phyloP scores from a whole-genome alignment of 1,139 yeast genomes.

The Yamadazyma pseudoaaseri region DNA sequence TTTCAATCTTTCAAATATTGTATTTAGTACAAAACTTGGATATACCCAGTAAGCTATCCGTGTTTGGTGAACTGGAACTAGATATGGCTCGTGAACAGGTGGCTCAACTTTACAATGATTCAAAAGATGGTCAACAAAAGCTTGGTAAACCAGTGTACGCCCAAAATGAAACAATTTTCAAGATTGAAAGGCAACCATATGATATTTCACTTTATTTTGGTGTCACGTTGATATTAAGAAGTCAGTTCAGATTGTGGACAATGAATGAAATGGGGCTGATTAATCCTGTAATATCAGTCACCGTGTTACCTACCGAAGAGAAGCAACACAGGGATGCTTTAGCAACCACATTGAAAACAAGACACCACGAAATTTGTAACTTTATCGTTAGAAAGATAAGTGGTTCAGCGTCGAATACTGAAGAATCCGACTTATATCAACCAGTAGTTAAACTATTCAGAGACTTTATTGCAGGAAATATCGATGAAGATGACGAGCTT shows the following conservation, averaged over 20 bases:
- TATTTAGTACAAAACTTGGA: constrained; percentile 23
- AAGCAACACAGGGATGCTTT: constrained; percentile 13
- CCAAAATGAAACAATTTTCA: neutral
- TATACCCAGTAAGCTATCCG: neutral
- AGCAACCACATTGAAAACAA: constrained; percentile 9
- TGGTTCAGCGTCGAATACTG: constrained; percentile 11
- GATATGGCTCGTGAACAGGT: neutral
- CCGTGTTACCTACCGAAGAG: constrained; percentile 44
- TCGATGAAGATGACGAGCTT: constrained; percentile 37
- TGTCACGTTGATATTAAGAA: constrained; percentile 43
- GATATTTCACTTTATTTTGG: constrained; percentile 39
- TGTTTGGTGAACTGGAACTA: neutral
- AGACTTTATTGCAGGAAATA: constrained; percentile 50
- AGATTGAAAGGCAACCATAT: constrained; percentile 7
- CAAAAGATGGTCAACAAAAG: constrained; percentile 6
- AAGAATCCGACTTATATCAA: constrained; percentile 26
- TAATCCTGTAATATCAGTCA: constrained; percentile 45
- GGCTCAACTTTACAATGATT: neutral
- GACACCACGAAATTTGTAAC: constrained; percentile 17
- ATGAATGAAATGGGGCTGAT: constrained; percentile 28
- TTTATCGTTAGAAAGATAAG: constrained; percentile 18
- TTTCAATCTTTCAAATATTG: constrained; percentile 50
- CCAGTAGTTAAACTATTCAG: constrained; percentile 43
- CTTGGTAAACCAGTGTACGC: constrained; percentile 16
- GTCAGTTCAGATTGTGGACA: constrained; percentile 48